phyloP scores from a whole-genome alignment of 2,329 filamentous ascomycete genomes.

The Fusarium caatingaense region DNA sequence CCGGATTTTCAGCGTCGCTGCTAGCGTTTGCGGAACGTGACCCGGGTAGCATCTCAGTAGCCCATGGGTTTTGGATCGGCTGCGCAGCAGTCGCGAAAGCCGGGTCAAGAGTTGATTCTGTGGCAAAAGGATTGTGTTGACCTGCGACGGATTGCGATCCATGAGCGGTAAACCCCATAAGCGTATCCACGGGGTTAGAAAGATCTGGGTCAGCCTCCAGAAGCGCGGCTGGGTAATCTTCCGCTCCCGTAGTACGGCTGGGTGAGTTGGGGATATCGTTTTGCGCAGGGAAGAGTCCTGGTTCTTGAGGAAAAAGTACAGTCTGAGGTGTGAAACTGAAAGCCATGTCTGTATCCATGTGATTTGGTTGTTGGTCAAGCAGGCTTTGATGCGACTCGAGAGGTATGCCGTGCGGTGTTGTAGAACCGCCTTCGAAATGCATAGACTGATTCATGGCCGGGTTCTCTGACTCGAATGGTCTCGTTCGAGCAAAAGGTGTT shows the following conservation, averaged over 20 bases:
- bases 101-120: constrained; percentile 18
- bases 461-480: constrained; percentile 19
- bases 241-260: constrained; percentile 9
- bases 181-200: constrained; percentile 13
- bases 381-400: constrained; percentile 12
- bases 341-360: constrained; percentile 21
- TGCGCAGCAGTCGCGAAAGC: constrained; percentile 15
- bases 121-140: constrained; percentile 19
- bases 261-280: constrained; percentile 12
- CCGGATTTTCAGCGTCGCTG: constrained; percentile 35
- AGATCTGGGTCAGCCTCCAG: constrained; percentile 26
- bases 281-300: constrained; percentile 27
- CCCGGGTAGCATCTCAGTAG: constrained; percentile 11
- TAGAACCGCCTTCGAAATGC: constrained; percentile 15
- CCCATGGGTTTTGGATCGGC: constrained; percentile 26
- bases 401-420: constrained; percentile 12
- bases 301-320: constrained; percentile 29
- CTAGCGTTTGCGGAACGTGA: constrained; percentile 20
- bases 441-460: constrained; percentile 20
- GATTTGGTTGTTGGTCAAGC: constrained; percentile 22
- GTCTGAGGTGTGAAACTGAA: constrained; percentile 39
- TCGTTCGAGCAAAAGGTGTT: constrained; percentile 43
- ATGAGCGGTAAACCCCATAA: constrained; percentile 23
- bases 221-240: constrained; percentile 42
- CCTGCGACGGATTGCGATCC: constrained; percentile 1